Conservation (phyloP, 2,329 filamentous ascomycete genomes). For the Trichoderma atroviride region DNA sequence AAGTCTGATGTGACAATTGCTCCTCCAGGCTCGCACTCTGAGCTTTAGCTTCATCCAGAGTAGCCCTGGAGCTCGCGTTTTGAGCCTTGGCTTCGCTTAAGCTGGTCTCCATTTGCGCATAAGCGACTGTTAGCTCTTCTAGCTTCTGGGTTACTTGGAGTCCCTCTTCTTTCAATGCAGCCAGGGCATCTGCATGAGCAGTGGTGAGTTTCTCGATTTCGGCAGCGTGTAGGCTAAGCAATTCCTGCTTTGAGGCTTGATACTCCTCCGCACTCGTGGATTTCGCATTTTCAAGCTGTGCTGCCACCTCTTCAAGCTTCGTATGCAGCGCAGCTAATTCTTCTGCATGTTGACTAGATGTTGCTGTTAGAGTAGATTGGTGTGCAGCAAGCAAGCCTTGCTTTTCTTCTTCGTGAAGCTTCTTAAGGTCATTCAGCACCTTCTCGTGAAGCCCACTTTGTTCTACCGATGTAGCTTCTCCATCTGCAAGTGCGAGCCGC, state of each 20-base stretch:
- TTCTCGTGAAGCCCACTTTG: constrained; percentile 48
- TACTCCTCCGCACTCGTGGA: constrained; percentile 48
- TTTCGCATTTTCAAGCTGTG: constrained; percentile 52
- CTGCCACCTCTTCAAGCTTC: constrained; percentile 44
- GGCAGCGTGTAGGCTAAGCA: constrained; percentile 49
- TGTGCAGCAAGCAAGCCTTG: constrained; percentile 39
- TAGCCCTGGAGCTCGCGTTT: constrained; percentile 39
- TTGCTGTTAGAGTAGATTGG: constrained; percentile 26
- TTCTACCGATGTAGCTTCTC: constrained; percentile 43
- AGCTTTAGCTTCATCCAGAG: background rate
- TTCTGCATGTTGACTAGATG: background rate
- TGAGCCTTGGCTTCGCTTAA: constrained; percentile 45
- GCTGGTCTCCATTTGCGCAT: constrained; percentile 46
- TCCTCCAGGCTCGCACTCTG: constrained; percentile 38
- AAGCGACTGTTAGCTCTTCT: constrained; percentile 44
- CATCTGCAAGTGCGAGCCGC: constrained; percentile 47
- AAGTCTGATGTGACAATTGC: constrained; percentile 41
- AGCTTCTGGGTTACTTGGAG: constrained; percentile 47
- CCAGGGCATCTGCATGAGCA: constrained; percentile 47
- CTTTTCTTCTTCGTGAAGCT: constrained; percentile 45
- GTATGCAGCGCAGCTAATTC: constrained; percentile 42
- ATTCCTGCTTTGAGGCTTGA: constrained; percentile 49
- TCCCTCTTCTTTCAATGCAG: constrained; percentile 45
- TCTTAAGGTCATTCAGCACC: constrained; percentile 47
- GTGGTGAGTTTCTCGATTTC: constrained; percentile 52